Conservation (phyloP, 139 green algal genomes). For the Pleodorina starrii region DNA sequence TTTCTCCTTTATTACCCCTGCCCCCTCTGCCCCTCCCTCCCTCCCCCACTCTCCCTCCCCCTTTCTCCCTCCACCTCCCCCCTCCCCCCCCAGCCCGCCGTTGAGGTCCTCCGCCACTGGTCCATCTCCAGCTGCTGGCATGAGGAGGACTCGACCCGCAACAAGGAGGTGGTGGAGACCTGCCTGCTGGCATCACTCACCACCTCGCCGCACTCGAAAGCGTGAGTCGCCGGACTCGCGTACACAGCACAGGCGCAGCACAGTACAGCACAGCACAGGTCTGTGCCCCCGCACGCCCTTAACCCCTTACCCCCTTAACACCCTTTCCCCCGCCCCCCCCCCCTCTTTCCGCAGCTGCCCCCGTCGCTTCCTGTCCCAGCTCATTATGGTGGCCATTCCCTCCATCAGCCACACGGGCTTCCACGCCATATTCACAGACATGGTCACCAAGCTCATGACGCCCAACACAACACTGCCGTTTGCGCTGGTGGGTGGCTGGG, state of each 20-base stretch:
- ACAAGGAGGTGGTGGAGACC: conserved; percentile 54
- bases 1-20: not conserved
- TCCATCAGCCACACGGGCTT: conserved; percentile 58
- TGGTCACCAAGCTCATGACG: conserved; percentile 49
- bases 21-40: not conserved
- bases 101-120: conserved; percentile 70
- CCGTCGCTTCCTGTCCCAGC: conserved; percentile 55
- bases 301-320: not conserved
- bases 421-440: conserved; percentile 60
- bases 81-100: conserved; percentile 43
- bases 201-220: conserved; percentile 32
- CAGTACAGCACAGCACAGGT: too few species aligned
- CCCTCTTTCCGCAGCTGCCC: conserved; percentile 32
- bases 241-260: not conserved
- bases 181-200: conserved; percentile 55
- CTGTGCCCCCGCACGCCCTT: not conserved
- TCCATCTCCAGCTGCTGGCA: conserved; percentile 58
- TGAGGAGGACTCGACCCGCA: conserved; percentile 55
- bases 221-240: conserved; percentile 34
- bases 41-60: not conserved
- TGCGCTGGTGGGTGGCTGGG: not conserved
- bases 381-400: conserved; percentile 51
- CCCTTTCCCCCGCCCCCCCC: not conserved
- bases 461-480: conserved; percentile 7
- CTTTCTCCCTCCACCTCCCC: not conserved